phyloP scores from a whole-genome alignment of 306 rosid genomes.

The Casuarina equisetifolia region DNA sequence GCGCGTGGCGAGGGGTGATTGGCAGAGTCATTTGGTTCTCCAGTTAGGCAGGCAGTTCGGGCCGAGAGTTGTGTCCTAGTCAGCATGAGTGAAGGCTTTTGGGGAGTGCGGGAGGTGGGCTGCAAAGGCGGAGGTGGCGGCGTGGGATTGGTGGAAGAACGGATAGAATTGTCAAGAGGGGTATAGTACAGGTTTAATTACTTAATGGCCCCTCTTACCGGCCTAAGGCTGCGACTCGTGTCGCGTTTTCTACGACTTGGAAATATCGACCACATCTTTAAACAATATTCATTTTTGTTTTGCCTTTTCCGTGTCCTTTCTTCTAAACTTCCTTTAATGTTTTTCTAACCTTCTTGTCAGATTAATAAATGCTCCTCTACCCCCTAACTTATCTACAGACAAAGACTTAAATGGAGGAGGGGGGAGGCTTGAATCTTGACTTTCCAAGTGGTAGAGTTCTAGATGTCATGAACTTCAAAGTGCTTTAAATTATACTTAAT shows the following conservation, averaged over 20 bases:
- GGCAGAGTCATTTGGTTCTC: background rate
- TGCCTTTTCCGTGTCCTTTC: background rate
- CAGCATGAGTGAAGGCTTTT: conserved; percentile 1
- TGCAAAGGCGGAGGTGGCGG: conserved; percentile 1
- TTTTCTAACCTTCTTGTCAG: background rate
- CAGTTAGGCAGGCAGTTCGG: background rate
- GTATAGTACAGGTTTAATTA: too few species aligned
- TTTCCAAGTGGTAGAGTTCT: too few species aligned
- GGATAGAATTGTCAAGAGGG: background rate
- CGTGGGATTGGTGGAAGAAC: background rate
- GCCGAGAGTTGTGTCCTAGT: conserved; percentile 17
- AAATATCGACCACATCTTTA: background rate
- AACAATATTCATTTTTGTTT: background rate
- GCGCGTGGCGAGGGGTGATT: background rate
- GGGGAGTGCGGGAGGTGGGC: background rate
- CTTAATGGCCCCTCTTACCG: too few species aligned
- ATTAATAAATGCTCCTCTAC: background rate
- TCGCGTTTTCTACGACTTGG: background rate
- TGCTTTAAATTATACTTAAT: too few species aligned
- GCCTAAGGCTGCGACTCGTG: background rate
- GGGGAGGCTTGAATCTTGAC: too few species aligned
- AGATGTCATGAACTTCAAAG: too few species aligned
- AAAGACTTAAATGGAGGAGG: too few species aligned
- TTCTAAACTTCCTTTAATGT: too few species aligned
- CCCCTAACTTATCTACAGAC: too few species aligned